A percentile compares a stretch with the other conserved stretches of the same genome.
Evolutionary conservation across 352 stramenopile genomes (phyloP).

Genomic region (Aphanomyces invadans): DNA sequence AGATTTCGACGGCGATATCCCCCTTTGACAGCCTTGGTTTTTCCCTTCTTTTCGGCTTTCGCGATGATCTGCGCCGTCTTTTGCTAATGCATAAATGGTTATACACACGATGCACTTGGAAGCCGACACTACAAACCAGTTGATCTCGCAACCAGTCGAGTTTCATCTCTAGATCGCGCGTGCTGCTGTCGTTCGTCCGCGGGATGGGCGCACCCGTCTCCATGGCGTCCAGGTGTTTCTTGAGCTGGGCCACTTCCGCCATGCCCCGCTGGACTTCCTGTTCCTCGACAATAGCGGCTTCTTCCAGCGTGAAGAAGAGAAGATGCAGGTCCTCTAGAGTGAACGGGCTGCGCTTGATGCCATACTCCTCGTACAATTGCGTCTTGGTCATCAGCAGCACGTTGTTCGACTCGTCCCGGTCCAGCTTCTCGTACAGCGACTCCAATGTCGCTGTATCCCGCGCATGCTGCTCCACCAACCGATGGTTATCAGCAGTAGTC

Average conservation of each 20-base stretch:
- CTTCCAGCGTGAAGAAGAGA: constrained; percentile 17
- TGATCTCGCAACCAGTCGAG: constrained; percentile 19
- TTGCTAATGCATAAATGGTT: too few relatives aligned
- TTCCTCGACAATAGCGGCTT: constrained; percentile 11
- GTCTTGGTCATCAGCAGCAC: constrained; percentile 9
- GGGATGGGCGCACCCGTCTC: background rate
- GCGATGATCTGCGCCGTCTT: constrained; percentile 11
- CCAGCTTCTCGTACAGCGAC: background rate
- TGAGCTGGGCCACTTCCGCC: constrained; percentile 6
- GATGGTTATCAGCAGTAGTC: background rate
- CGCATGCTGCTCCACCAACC: background rate
- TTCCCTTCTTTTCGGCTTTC: constrained; percentile 18
- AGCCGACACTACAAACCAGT: too few relatives aligned
- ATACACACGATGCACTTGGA: too few relatives aligned
- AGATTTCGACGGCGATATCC: constrained; percentile 11
- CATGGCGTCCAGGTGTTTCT: background rate
- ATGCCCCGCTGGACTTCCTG: background rate
- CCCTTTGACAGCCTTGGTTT: constrained; percentile 4
- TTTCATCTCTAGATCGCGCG: constrained; percentile 21
- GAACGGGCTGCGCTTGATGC: constrained; percentile 4
- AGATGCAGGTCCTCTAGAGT: constrained; percentile 3
- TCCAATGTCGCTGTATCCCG: background rate
- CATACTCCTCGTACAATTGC: constrained; percentile 20
- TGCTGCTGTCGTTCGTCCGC: background rate
- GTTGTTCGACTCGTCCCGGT: constrained; percentile 8